Evolutionary conservation across 371 early-diverging fungal genomes (phyloP).

Genomic region (Parasitella parasitica): DNA sequence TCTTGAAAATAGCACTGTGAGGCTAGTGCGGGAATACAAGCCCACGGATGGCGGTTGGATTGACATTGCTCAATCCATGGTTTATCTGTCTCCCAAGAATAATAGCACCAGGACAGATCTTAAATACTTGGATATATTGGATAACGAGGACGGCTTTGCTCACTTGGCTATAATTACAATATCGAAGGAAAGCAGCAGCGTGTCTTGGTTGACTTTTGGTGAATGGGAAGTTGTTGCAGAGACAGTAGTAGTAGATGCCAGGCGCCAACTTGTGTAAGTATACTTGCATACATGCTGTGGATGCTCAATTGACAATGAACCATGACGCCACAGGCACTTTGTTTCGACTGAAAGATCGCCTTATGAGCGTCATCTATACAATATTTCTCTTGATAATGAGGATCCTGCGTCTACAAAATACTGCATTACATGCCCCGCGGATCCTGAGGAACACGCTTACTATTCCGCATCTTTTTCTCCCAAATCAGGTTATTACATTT

Average conservation of each 20-base stretch:
- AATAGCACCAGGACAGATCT: constrained; percentile 33
- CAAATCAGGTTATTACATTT: constrained; percentile 68
- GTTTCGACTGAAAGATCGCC: constrained; percentile 76
- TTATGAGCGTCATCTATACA: constrained; percentile 78
- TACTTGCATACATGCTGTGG: too few relatives aligned
- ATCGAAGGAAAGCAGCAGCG: constrained; percentile 43
- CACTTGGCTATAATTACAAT: constrained; percentile 80
- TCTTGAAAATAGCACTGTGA: constrained; percentile 23
- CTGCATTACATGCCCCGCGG: constrained; percentile 41
- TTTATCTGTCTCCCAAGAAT: constrained; percentile 41
- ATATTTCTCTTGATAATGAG: constrained; percentile 19
- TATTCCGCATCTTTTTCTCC: constrained; percentile 79
- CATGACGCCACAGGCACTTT: constrained; percentile 56
- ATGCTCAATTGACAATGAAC: too few relatives aligned
- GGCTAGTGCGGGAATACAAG: constrained; percentile 56
- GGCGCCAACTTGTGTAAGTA: constrained; percentile 58
- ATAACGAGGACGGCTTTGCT: constrained; percentile 70
- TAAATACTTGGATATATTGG: constrained; percentile 79
- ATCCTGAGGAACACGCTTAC: constrained; percentile 57
- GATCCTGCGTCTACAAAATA: constrained; percentile 30
- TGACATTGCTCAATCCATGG: constrained; percentile 55
- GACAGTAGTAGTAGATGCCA: constrained; percentile 60
- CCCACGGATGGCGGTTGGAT: constrained; percentile 75
- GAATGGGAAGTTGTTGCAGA: constrained; percentile 80
- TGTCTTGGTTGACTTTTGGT: constrained; percentile 79